Evolutionary conservation across 108 stramenopile genomes (phyloP).

Genomic region (Cyclotella distinguenda): DNA sequence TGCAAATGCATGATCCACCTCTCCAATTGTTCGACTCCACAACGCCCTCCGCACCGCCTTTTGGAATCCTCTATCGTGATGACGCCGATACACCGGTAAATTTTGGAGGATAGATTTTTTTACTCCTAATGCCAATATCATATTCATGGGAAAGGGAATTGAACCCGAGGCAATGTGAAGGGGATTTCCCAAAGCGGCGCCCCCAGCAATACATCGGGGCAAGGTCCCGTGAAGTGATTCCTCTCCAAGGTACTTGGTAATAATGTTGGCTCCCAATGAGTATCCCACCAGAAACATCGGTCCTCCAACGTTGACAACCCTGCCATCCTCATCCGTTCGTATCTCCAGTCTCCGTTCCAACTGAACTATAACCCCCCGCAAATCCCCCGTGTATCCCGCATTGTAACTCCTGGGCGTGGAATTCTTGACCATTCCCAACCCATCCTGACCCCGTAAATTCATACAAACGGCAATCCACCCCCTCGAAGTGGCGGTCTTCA

Average conservation of each 20-base stretch:
- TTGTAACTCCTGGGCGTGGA: slow-evolving; percentile 76
- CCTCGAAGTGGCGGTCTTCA: slow-evolving; percentile 65
- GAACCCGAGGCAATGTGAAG: slow-evolving; percentile 52
- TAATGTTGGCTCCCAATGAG: slow-evolving; percentile 77
- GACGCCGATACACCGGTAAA: slow-evolving; percentile 15
- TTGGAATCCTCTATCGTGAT: slow-evolving; percentile 59
- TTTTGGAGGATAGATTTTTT: slow-evolving; percentile 67
- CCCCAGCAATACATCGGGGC: slow-evolving; percentile 75
- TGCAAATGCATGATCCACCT: slow-evolving; percentile 65
- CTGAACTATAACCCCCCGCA: slow-evolving; percentile 62
- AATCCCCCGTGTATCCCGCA: slow-evolving; percentile 78
- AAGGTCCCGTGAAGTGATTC: slow-evolving; percentile 75
- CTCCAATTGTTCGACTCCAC: slow-evolving; percentile 57
- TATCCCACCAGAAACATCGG: slow-evolving; percentile 78
- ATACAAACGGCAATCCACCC: slow-evolving; percentile 81
- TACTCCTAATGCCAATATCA: slow-evolving; percentile 65
- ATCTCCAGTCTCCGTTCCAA: slow-evolving; percentile 49
- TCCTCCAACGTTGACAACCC: slow-evolving; percentile 32
- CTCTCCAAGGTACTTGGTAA: slow-evolving; percentile 87
- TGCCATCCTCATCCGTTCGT: not conserved
- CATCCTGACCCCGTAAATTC: slow-evolving; percentile 82
- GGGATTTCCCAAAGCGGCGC: slow-evolving; percentile 77
- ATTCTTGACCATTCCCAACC: slow-evolving; percentile 38
- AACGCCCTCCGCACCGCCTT: slow-evolving; percentile 48
- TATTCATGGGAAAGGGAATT: slow-evolving; percentile 61